phyloP scores from a whole-genome alignment of 1,284 basidiomycete species.

The Ustilago loliicola region DNA sequence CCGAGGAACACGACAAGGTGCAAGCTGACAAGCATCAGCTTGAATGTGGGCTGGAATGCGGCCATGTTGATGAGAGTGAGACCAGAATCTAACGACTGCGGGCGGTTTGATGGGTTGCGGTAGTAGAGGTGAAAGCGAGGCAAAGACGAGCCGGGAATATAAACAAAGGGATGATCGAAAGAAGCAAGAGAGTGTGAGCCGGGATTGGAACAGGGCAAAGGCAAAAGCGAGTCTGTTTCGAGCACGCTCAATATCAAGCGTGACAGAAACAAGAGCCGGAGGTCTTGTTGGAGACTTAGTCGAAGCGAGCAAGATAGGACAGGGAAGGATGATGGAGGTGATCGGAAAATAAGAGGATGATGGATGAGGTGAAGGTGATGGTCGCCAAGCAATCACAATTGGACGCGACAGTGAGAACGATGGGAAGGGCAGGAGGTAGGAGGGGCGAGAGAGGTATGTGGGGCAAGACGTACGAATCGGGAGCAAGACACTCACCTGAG shows the following conservation, averaged over 20 bases:
- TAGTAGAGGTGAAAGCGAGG: background rate
- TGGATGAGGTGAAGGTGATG: conserved; percentile 18
- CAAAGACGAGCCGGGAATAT: background rate
- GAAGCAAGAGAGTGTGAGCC: conserved; percentile 32
- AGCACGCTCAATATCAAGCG: background rate
- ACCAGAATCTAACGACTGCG: background rate
- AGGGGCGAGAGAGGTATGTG: background rate
- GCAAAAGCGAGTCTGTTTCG: background rate
- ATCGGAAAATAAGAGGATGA: background rate
- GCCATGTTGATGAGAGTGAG: conserved; percentile 24
- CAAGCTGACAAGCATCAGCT: conserved; percentile 47
- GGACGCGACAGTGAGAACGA: background rate
- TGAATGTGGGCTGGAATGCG: conserved; percentile 31
- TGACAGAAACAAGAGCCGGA: background rate
- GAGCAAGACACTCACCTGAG: conserved; percentile 6
- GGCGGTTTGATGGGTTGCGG: background rate
- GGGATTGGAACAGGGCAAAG: background rate
- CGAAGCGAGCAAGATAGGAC: conserved; percentile 1
- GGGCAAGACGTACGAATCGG: background rate
- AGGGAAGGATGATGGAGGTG: background rate
- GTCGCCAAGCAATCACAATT: background rate
- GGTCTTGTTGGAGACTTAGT: background rate
- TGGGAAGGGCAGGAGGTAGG: background rate
- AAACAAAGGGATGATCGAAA: background rate
- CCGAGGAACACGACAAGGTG: conserved; percentile 25